Evolutionary conservation across 768 basidiomycete species (phyloP), one percentile per base, ranked within the genome.

Genomic region (Psilocybe subaeruginosa): DNA sequence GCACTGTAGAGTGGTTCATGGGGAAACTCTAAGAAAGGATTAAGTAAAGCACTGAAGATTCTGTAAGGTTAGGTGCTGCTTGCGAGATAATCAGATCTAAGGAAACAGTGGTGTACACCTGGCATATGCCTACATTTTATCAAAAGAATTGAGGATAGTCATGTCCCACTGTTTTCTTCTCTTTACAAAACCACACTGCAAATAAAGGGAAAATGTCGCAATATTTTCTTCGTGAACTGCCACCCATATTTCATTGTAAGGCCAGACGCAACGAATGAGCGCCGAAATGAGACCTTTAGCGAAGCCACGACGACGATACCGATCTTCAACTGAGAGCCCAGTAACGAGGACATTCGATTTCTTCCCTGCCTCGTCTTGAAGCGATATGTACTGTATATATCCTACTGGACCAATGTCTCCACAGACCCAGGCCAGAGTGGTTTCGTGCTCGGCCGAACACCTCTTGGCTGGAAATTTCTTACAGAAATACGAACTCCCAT

Each of bases 1-100:
- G 77, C 80, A 30, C 79, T 16, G 81, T 88, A 30, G 77, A 83
- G 63, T 87, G 79, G 77, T 79, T 87, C 70, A 66, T 70, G 33
- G 3, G 11, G 33, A 35, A 35, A 11, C 33, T 35, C 33, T 35
- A 35, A 35, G 33, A 7, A 23, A 23, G 23, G 23, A 23, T 23
- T 23, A 23, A 23, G 23, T 23, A 23, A 23, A 23, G 23, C 23
- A 23, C 23, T 23, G 23, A 23, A 23, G 23, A 23, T 23, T 23
- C 23, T 23, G 23, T 23, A 23, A 23, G 23, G 23, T 23, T 23
- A 23, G 23, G 23, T 23, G 23, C 23, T 23, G 23, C 23, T 39
- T 39, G 37, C 8, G 37, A 39, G 37, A 39, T 39, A 39, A 43
- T 12, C 7, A 43, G 41, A 43, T 5, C 33, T 7, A 43, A 43